phyloP scores from a whole-genome alignment of 2,329 filamentous ascomycete genomes.

The Metarhizium sp. region DNA sequence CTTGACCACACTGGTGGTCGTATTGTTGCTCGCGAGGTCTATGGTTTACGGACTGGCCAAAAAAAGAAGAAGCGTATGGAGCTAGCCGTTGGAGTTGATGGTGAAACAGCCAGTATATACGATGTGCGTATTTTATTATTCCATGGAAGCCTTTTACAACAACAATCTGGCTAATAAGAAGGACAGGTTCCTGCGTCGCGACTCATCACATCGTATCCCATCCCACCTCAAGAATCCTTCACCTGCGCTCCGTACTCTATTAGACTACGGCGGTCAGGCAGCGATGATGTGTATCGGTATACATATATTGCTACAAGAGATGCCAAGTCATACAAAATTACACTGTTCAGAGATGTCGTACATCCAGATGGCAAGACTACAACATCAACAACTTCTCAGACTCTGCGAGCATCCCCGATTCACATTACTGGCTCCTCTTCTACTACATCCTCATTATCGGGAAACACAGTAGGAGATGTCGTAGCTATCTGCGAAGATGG shows the following conservation, averaged over 20 bases:
- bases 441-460: constrained; percentile 12
- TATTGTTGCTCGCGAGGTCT: constrained; percentile 52
- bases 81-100: constrained; percentile 53
- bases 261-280: constrained; percentile 38
- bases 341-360: constrained; percentile 49
- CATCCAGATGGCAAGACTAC: constrained; percentile 41
- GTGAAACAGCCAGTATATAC: constrained; percentile 57
- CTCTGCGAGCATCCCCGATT: constrained; percentile 28
- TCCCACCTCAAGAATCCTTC: constrained; percentile 55
- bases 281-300: constrained; percentile 42
- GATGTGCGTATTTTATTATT: constrained; percentile 36
- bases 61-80: constrained; percentile 57
- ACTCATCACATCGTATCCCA: constrained; percentile 56
- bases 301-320: constrained; percentile 51
- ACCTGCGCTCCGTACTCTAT: constrained; percentile 53
- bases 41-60: constrained; percentile 45
- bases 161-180: constrained; percentile 3
- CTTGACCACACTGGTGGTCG: constrained; percentile 41
- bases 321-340: constrained; percentile 39
- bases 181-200: constrained; percentile 48
- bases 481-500: constrained; percentile 52
- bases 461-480: constrained; percentile 26
- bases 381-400: constrained; percentile 37
- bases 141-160: background rate
- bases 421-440: constrained; percentile 25